Conservation (phyloP, 345 rosid species). For the Diplotaxis tenuifolia region DNA sequence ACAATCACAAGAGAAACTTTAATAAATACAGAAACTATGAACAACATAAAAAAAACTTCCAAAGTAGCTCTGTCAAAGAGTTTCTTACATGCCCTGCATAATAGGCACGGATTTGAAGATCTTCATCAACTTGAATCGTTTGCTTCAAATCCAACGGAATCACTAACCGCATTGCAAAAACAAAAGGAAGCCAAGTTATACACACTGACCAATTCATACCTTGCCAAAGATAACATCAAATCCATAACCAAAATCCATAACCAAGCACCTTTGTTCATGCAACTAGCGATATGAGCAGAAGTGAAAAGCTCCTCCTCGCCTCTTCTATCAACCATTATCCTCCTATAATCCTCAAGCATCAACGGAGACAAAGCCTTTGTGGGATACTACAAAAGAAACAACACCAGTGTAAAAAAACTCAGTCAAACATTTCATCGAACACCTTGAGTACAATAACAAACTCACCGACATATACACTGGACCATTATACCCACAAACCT, state of each 20-base stretch:
- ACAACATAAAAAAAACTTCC: neutral
- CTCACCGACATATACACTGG: slow-evolving; percentile 95
- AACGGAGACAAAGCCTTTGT: slow-evolving; percentile 91
- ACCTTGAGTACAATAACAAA: slow-evolving; percentile 23
- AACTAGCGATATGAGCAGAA: slow-evolving; percentile 59
- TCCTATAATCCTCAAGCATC: slow-evolving; percentile 90
- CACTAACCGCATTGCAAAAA: slow-evolving; percentile 44
- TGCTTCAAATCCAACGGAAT: slow-evolving; percentile 90
- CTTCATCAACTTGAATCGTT: slow-evolving; percentile 80
- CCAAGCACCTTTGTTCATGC: slow-evolving; percentile 76
- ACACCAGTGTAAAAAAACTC: neutral
- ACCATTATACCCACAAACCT: slow-evolving; percentile 85
- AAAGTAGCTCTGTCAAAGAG: neutral
- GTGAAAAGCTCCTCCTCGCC: slow-evolving; percentile 91
- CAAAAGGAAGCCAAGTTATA: slow-evolving; percentile 21
- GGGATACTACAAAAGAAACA: slow-evolving; percentile 60
- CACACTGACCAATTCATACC: slow-evolving; percentile 6
- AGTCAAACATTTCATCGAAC: slow-evolving; percentile 41
- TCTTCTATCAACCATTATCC: slow-evolving; percentile 84
- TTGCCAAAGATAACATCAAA: neutral
- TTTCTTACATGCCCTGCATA: slow-evolving; percentile 93
- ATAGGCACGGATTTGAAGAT: slow-evolving; percentile 89
- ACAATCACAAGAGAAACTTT: neutral
- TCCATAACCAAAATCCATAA: neutral
- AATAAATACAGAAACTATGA: slow-evolving; percentile 1